Evolutionary conservation across 2,329 filamentous ascomycete genomes (phyloP).

Genomic region (Akanthomyces lecanii): DNA sequence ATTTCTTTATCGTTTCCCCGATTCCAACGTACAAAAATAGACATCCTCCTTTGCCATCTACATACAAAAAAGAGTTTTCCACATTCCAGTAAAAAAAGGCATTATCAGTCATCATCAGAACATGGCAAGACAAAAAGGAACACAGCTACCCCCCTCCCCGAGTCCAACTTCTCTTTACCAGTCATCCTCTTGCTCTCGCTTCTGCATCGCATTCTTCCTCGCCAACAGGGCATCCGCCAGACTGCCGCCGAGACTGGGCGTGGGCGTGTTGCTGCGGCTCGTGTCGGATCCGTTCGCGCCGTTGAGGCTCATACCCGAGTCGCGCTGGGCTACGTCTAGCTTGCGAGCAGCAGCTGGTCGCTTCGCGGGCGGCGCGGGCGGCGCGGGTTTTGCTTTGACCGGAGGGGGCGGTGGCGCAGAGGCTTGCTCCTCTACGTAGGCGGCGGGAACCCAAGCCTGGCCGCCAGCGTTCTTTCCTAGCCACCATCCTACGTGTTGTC

Average conservation of each 20-base stretch:
- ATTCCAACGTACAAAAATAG: neutral
- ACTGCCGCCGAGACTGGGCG: slow-evolving; percentile 66
- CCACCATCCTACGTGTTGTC: slow-evolving; percentile 80
- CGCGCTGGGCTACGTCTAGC: slow-evolving; percentile 64
- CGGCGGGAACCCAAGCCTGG: slow-evolving; percentile 92
- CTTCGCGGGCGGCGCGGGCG: slow-evolving; percentile 76
- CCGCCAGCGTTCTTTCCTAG: slow-evolving; percentile 67
- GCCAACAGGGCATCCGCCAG: slow-evolving; percentile 75
- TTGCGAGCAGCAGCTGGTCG: slow-evolving; percentile 70
- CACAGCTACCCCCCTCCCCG: neutral
- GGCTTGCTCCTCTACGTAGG: slow-evolving; percentile 84
- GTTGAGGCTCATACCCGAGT: slow-evolving; percentile 63
- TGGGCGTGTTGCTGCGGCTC: slow-evolving; percentile 68
- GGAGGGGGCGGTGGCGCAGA: slow-evolving; percentile 59
- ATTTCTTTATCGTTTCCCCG: neutral
- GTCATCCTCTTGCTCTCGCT: slow-evolving; percentile 65
- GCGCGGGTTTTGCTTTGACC: slow-evolving; percentile 56
- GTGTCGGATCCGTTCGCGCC: slow-evolving; percentile 52
- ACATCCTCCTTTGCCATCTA: neutral
- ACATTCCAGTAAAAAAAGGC: slow-evolving; percentile 3
- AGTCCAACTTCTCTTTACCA: slow-evolving; percentile 44
- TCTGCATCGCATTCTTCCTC: slow-evolving; percentile 71
- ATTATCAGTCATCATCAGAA: slow-evolving; percentile 13
- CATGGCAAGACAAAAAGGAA: slow-evolving; percentile 11
- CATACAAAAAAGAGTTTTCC: neutral